Evolutionary conservation across 352 stramenopile species (phyloP), one percentile per base, ranked within the genome.

Genomic region (Phytopythium oedochilum): DNA sequence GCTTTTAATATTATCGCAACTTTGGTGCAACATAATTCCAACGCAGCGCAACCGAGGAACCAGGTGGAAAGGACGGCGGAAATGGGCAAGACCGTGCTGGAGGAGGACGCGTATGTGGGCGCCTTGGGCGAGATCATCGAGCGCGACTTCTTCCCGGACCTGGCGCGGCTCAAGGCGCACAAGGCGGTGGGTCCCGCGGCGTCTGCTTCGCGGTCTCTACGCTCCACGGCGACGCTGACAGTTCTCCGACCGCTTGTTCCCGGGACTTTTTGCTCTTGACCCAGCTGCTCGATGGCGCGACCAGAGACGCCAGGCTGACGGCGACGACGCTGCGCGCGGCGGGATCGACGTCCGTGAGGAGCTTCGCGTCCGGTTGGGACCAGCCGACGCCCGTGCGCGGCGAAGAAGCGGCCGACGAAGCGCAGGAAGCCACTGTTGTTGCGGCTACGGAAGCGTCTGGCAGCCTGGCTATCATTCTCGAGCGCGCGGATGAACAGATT

Each of bases 71-170:
- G n/a, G n/a, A n/a, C n/a, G n/a, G n/a, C n/a, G n/a, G 8, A 20
- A 48, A 70, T 51, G 46, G 67, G 23, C 32, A 75, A 81, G 60
- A 71, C 78, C 57, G 64, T 92, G 62, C 65, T 94, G 29, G 83
- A 94, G 42, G 85, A 94, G 60, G 85, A 94, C 18, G 67, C 71
- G 55, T 94, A 93, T 53, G 83, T 93, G 28, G 73, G 82, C 60
- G 61, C 63, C 40, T 63, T 94, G 26, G 85, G 75, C 46, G 65
- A 73, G 53, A 92, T 94, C 56, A 93, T 94, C 60, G 78, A 94
- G 72, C 83, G 85, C 48, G 83, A 92, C 66, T 94, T 92, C 73
- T 94, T 94, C 61, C 85, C 85, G 28, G 83, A 91, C 55, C 68
- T 92, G 3, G 52, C 64, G 12, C 64, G 59, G 35, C 75, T 94